These are phyloP conservation scores for Haematococcus sp. DNA, from an alignment of 139 green algal species.

Conservation along the genomic window DNA sequence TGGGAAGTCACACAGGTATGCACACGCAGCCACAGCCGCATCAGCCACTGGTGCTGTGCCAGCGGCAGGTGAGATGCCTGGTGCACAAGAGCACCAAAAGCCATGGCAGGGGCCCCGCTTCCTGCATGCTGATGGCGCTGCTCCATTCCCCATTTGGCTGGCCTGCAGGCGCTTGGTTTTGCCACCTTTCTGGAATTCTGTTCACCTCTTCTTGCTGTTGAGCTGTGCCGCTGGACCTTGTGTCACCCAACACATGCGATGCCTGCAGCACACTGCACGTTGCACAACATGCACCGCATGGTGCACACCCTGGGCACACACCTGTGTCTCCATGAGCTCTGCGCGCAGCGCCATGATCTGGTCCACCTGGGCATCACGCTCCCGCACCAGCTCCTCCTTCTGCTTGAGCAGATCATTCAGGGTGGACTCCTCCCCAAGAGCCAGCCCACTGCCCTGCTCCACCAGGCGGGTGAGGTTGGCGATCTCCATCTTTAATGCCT, in stretches of 20 bases:
- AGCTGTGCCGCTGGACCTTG: too few relatives aligned
- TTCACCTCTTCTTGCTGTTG: too few relatives aligned
- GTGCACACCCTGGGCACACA: too few relatives aligned
- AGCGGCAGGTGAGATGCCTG: too few relatives aligned
- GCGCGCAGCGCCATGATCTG: slow-evolving; percentile 71
- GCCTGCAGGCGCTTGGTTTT: background rate
- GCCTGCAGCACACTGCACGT: too few relatives aligned
- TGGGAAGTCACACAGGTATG: background rate
- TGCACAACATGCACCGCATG: too few relatives aligned
- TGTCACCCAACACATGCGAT: too few relatives aligned
- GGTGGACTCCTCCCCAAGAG: slow-evolving; percentile 73
- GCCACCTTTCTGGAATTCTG: too few relatives aligned
- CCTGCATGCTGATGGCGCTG: background rate
- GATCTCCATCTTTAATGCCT: slow-evolving; percentile 84
- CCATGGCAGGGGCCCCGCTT: too few relatives aligned
- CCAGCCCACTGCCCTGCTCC: slow-evolving; percentile 77
- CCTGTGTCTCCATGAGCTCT: slow-evolving; percentile 64
- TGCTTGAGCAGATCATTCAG: slow-evolving; percentile 75
- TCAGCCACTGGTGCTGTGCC: too few relatives aligned
- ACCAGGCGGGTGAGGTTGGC: slow-evolving; percentile 78
- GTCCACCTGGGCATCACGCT: slow-evolving; percentile 81
- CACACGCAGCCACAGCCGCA: too few relatives aligned
- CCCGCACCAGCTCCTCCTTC: slow-evolving; percentile 77
- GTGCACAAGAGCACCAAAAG: too few relatives aligned
- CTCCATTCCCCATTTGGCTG: background rate